These are phyloP conservation scores for Moesziomyces parantarcticus DNA, from an alignment of 1,284 basidiomycete species.

Conservation along the genomic window DNA sequence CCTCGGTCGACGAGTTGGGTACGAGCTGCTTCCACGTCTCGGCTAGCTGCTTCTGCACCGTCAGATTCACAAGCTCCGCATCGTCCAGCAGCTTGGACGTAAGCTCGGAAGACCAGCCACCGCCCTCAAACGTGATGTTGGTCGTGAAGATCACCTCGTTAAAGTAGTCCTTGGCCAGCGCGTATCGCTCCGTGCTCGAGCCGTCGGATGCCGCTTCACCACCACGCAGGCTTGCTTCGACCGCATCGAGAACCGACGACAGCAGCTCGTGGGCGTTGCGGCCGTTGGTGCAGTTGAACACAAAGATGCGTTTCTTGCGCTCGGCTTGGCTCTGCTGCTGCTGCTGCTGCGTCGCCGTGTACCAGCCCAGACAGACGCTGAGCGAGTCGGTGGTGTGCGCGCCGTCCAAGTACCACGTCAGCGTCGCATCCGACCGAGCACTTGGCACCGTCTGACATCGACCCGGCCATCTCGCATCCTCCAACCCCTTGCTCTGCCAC, in stretches of 20 bases:
- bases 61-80: slow-evolving; percentile 52
- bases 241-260: slow-evolving; percentile 72
- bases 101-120: slow-evolving; percentile 80
- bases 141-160: slow-evolving; percentile 91
- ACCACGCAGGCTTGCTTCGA: slow-evolving; percentile 19
- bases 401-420: slow-evolving; percentile 92
- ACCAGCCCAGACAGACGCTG: slow-evolving; percentile 88
- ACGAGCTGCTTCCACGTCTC: slow-evolving; percentile 54
- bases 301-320: slow-evolving; percentile 74
- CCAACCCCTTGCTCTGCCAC: slow-evolving; percentile 75
- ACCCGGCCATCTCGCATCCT: slow-evolving; percentile 89
- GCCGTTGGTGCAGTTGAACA: slow-evolving; percentile 97
- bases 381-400: slow-evolving; percentile 95
- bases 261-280: slow-evolving; percentile 83
- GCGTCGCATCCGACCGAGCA: slow-evolving; percentile 69
- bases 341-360: slow-evolving; percentile 43
- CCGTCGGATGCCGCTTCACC: background rate
- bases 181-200: slow-evolving; percentile 1
- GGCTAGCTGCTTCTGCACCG: slow-evolving; percentile 57
- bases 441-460: slow-evolving; percentile 83
- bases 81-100: slow-evolving; percentile 53
- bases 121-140: slow-evolving; percentile 91
- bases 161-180: slow-evolving; percentile 71
- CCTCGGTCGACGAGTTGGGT: slow-evolving; percentile 11
- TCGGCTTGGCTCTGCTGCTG: slow-evolving; percentile 6